Evolutionary conservation across 2,329 filamentous ascomycete species (phyloP).

Genomic region (Laburnicola sp.): DNA sequence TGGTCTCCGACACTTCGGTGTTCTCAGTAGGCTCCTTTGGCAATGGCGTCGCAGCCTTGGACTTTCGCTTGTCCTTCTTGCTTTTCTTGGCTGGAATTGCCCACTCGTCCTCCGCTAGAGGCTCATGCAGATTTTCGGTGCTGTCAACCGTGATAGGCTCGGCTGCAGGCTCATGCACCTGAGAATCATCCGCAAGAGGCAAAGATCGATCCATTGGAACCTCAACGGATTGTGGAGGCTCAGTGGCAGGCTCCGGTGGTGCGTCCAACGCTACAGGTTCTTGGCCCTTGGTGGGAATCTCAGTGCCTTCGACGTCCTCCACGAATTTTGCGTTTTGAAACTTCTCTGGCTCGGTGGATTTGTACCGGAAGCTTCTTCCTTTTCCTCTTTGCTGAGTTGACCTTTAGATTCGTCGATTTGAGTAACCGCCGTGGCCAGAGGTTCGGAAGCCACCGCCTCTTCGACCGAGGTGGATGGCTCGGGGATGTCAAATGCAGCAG

Average conservation of each 20-base stretch:
- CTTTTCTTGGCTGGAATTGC: slow-evolving; percentile 15
- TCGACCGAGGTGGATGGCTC: slow-evolving; percentile 10
- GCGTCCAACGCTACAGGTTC: background rate
- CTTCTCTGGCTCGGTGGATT: slow-evolving; percentile 9
- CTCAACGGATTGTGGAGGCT: background rate
- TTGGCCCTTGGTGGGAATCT: background rate
- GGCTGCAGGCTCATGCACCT: background rate
- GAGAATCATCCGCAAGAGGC: background rate
- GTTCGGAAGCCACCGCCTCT: slow-evolving; percentile 1
- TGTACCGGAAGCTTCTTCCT: slow-evolving; percentile 19
- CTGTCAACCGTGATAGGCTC: background rate
- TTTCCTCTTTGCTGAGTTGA: slow-evolving; percentile 33
- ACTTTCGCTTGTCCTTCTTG: slow-evolving; percentile 26
- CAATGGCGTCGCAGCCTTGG: slow-evolving; percentile 10
- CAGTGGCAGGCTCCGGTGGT: background rate
- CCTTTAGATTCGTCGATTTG: slow-evolving; percentile 6
- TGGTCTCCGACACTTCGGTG: background rate
- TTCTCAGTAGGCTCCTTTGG: slow-evolving; percentile 7
- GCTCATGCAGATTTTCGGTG: background rate
- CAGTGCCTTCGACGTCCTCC: background rate
- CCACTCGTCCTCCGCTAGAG: slow-evolving; percentile 12
- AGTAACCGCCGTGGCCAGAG: background rate
- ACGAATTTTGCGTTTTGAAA: slow-evolving; percentile 6
- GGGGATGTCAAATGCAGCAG: slow-evolving; percentile 9
- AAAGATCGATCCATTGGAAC: slow-evolving; percentile 3